Conservation (phyloP, 805 yeast genomes). For the Babjeviella inositovora region DNA sequence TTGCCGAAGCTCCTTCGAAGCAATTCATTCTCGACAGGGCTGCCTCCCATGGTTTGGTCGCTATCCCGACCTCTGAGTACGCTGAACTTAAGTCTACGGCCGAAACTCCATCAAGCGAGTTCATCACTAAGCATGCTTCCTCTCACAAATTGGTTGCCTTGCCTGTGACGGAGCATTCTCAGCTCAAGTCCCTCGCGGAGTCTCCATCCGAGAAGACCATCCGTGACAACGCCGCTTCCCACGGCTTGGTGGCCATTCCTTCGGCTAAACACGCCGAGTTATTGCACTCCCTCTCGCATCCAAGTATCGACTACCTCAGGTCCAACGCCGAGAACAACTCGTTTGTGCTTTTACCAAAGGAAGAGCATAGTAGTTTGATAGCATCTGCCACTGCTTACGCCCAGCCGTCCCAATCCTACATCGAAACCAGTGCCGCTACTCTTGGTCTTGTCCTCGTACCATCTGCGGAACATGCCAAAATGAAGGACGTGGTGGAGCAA, state of each 20-base stretch:
- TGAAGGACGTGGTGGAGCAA: no score
- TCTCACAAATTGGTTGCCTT: no score
- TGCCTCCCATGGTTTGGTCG: constrained; percentile 5
- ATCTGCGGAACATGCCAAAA: constrained; percentile 5
- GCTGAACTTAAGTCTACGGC: constrained; percentile 2
- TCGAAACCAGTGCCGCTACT: constrained; percentile 5
- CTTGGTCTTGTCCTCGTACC: constrained; percentile 6
- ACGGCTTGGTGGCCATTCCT: constrained; percentile 9
- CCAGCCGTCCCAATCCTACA: constrained; percentile 10
- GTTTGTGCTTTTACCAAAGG: not conserved
- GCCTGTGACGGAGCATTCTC: no score
- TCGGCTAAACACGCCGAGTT: constrained; percentile 5
- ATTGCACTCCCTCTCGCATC: no score
- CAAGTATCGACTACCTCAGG: no score
- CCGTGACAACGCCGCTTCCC: constrained; percentile 1
- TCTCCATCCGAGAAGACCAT: constrained; percentile 2
- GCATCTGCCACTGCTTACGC: constrained; percentile 2
- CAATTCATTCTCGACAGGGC: constrained; percentile 1
- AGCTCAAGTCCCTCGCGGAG: constrained; percentile 2
- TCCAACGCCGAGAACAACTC: no score
- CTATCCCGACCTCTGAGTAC: constrained; percentile 8
- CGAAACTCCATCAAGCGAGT: not conserved
- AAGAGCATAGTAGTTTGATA: not conserved
- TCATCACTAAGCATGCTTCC: constrained; percentile 1
- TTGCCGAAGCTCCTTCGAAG: constrained; percentile 3